Base-by-base conservation (phyloP, 2,329 filamentous ascomycete species). In the Aspergillus udagawae region DNA sequence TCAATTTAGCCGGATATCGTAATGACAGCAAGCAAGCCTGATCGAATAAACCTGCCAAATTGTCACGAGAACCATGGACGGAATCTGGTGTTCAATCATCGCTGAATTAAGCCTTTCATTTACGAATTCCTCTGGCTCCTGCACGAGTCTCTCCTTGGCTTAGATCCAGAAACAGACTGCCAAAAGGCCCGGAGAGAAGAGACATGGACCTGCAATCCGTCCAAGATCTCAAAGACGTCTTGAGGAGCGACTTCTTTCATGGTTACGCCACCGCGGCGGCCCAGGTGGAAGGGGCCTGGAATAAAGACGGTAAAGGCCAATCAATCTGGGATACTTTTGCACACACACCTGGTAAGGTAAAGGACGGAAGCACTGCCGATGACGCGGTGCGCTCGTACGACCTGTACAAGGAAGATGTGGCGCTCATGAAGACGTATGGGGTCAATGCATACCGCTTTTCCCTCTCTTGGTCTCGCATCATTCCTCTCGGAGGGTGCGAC, bases 271-370 rank as follows among this genome's bases (percentile, higher is more conserved):
- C 67, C 28, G 68, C 68, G 23, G 67, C 67, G 25, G 57, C 67
- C 5, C 90, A 93, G 73, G 87, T 93, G 64, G 90, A 94, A 77
- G 90, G 90, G 55, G 84, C 86, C 53, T 79, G 82, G 57, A 79
- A 88, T 49, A 82, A 86, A 69, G 89, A 92, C 69, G 90, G 90
- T 63, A 88, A 89, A 64, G 88, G 83, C 28, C 84, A 87, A 54
- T 89, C 87, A 60, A 92, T 92, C 73, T 93, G 90, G 90, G 90
- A 93, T 74, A 86, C 82, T 23, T 93, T 92, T 79, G 90, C 87
- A 72, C 82, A 82, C 58, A 86, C 83, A 53, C 84, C 87, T 9
- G 89, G 88, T 66, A 92, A 91, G 75, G 89, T 92, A 67, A 88
- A 89, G 57, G 88, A 90, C 67, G 86, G 83, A 59, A 86, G 82